Percentiles rank a stretch among this genome's conserved stretches.
phyloP scores from a whole-genome alignment of 1,284 basidiomycete species.

The Malassezia japonica region DNA sequence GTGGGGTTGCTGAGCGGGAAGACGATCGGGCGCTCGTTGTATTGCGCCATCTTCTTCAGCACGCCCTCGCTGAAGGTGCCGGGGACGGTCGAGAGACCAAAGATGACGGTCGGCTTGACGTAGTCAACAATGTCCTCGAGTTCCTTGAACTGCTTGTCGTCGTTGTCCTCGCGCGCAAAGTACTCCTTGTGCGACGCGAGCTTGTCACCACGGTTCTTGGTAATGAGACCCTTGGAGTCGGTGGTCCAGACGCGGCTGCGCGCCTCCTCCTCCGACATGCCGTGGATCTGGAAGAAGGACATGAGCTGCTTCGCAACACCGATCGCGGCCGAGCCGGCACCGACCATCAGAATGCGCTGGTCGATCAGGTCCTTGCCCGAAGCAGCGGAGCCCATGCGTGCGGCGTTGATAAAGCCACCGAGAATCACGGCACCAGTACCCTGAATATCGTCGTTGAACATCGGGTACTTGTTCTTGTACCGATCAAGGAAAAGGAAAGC shows the following conservation, averaged over 20 bases:
- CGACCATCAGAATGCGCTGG: constrained; percentile 82
- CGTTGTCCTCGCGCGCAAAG: constrained; percentile 43
- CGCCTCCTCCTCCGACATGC: constrained; percentile 38
- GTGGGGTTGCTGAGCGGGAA: constrained; percentile 95
- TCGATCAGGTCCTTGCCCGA: constrained; percentile 62
- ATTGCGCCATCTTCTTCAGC: constrained; percentile 69
- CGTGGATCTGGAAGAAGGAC: constrained; percentile 41
- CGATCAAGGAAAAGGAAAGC: constrained; percentile 44
- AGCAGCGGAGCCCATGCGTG: constrained; percentile 63
- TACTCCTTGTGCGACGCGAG: constrained; percentile 39
- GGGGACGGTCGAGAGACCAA: constrained; percentile 79
- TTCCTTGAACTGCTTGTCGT: constrained; percentile 34
- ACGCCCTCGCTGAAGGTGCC: constrained; percentile 70
- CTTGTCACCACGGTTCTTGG: constrained; percentile 39
- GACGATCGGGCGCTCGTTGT: constrained; percentile 79
- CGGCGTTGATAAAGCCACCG: constrained; percentile 79
- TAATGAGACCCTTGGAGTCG: constrained; percentile 45
- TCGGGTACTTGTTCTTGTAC: constrained; percentile 41
- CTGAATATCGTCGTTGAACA: constrained; percentile 73
- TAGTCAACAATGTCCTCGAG: constrained; percentile 72
- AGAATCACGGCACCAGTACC: constrained; percentile 61
- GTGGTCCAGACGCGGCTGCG: constrained; percentile 41
- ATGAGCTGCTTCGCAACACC: constrained; percentile 53
- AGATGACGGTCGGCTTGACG: constrained; percentile 79
- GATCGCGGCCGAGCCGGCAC: constrained; percentile 76